Percentiles rank a stretch among this genome's conserved stretches.
Conservation (phyloP, 345 rosid genomes). For the Boechera divaricarpa region DNA sequence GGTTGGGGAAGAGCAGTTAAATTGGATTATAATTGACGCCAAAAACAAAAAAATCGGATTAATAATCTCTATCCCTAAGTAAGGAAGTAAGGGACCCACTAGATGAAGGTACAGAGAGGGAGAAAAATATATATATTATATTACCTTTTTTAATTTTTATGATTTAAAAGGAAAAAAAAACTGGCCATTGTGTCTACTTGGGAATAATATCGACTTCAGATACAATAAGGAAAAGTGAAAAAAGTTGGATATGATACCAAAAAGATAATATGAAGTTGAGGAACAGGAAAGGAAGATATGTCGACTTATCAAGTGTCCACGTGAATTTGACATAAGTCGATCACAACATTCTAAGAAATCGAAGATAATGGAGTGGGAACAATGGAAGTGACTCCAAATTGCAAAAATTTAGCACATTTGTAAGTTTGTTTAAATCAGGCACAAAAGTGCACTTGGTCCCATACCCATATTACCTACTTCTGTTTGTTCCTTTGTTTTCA, state of each 20-base stretch:
- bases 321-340: constrained; percentile 41
- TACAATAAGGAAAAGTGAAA: constrained; percentile 29
- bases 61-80: too few species aligned
- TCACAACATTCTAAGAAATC: constrained; percentile 38
- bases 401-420: constrained; percentile 49
- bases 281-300: constrained; percentile 13
- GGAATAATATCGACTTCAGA: neutral
- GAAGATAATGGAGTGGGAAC: constrained; percentile 40
- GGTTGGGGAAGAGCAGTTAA: neutral
- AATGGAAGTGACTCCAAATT: constrained; percentile 38
- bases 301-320: constrained; percentile 28
- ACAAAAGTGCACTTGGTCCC: constrained; percentile 41
- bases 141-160: too few species aligned
- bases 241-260: constrained; percentile 29
- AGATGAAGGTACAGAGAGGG: too few species aligned
- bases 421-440: constrained; percentile 33
- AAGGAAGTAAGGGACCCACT: too few species aligned
- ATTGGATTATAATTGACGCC: neutral
- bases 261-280: constrained; percentile 38
- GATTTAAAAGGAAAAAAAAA: too few species aligned
- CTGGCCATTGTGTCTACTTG: too few species aligned
- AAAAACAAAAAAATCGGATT: too few species aligned
- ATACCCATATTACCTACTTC: constrained; percentile 32
- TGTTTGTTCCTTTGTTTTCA: constrained; percentile 42
- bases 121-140: too few species aligned